Percentiles rank a stretch among this genome's conserved stretches.
Conservation (phyloP, 805 yeast genomes). For the Cyberlindnera sargentensis region DNA sequence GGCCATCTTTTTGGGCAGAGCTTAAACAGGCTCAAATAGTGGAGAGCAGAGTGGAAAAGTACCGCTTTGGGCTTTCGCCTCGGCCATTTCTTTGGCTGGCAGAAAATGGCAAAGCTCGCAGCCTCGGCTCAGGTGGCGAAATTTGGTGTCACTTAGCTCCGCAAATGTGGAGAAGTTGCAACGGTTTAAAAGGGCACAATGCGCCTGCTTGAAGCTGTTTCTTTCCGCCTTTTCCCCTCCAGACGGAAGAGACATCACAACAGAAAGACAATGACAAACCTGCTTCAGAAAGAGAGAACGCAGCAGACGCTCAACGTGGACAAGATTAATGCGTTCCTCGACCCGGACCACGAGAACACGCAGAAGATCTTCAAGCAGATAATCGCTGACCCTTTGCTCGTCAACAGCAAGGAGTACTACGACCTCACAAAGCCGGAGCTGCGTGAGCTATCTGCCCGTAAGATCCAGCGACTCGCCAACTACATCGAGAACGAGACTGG, state of each 20-base stretch:
- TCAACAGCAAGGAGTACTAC: conserved; percentile 46
- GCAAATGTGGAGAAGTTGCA: neutral
- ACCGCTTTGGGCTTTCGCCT: no score
- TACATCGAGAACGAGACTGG: conserved; percentile 45
- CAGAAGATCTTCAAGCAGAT: conserved; percentile 47
- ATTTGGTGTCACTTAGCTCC: neutral
- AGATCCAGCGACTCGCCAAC: conserved; percentile 52
- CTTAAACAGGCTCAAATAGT: no score
- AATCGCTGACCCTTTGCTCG: conserved; percentile 61
- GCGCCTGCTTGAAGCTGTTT: no score
- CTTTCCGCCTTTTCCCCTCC: neutral
- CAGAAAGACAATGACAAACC: conserved; percentile 6
- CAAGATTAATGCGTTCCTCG: conserved; percentile 49
- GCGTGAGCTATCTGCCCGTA: conserved; percentile 52
- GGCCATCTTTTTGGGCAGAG: no score
- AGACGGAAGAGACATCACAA: neutral
- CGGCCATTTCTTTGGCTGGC: no score
- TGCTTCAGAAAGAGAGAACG: conserved; percentile 37
- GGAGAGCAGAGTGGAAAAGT: no score
- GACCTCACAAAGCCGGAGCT: conserved; percentile 50
- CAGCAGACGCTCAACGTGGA: conserved; percentile 35
- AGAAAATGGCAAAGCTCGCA: no score
- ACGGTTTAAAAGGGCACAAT: neutral
- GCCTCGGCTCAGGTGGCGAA: no score
- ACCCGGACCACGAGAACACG: conserved; percentile 41